phyloP scores from a whole-genome alignment of 139 green algal species.

The Cymbomonas tetramitiformis region DNA sequence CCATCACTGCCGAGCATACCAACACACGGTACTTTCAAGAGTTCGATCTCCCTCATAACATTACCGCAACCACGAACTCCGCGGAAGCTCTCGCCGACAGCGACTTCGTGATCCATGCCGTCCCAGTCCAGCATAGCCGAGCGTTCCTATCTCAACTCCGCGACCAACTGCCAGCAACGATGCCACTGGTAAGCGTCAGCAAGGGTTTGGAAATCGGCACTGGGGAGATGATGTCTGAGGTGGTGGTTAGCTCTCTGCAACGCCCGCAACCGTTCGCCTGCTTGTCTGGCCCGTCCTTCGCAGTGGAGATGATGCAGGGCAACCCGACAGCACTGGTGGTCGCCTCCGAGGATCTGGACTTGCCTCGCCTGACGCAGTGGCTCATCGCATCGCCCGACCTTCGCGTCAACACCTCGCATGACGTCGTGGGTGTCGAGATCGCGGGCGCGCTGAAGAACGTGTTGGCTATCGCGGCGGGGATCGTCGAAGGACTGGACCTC shows the following conservation, averaged over 20 bases:
- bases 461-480: conserved; percentile 90
- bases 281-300: conserved; percentile 85
- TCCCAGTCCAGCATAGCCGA: conserved; percentile 80
- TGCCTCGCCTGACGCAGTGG: conserved; percentile 44
- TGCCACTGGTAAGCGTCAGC: conserved; percentile 83
- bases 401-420: conserved; percentile 80
- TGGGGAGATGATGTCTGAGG: conserved; percentile 75
- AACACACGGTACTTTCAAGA: conserved; percentile 49
- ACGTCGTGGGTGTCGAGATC: conserved; percentile 92
- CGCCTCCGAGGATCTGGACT: conserved; percentile 47
- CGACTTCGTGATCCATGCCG: conserved; percentile 62
- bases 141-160: conserved; percentile 60
- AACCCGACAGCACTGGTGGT: conserved; percentile 57
- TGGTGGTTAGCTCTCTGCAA: conserved; percentile 70
- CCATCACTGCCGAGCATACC: conserved; percentile 73
- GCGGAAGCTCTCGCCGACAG: conserved; percentile 22
- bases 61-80: conserved; percentile 38
- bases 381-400: conserved; percentile 76
- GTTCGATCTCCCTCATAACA: conserved; percentile 59
- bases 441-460: conserved; percentile 97
- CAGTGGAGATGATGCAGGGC: conserved; percentile 63
- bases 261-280: conserved; percentile 69
- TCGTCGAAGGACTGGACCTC: conserved; percentile 87
- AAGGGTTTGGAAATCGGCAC: conserved; percentile 77
- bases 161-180: conserved; percentile 45